These are phyloP conservation scores for Streptanthus diversifolius DNA, from an alignment of 345 rosid genomes.

Conservation along the genomic window DNA sequence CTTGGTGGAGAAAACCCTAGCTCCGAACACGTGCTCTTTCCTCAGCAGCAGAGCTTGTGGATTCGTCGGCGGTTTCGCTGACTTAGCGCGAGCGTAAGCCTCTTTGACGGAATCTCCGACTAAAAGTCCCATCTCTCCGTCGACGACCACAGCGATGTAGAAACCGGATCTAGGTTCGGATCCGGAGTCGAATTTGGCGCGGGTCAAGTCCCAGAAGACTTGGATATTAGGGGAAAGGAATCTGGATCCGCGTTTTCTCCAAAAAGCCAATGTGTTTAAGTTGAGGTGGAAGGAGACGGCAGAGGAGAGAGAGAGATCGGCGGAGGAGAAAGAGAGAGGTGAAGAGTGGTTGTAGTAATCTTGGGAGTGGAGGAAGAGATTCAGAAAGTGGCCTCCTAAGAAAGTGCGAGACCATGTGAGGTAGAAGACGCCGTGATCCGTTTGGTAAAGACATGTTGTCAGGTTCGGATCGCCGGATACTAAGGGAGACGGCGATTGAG, in stretches of 20 bases:
- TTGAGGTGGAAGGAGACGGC: conserved; percentile 63
- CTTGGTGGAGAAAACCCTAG: conserved; percentile 54
- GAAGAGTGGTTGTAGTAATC: conserved; percentile 36
- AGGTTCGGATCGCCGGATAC: conserved; percentile 58
- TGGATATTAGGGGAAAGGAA: conserved; percentile 42
- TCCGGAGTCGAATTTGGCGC: conserved; percentile 75
- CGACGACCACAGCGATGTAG: conserved; percentile 70
- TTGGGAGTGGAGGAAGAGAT: conserved; percentile 62
- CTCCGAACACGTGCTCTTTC: conserved; percentile 76
- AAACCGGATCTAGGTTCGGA: conserved; percentile 80
- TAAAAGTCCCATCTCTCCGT: conserved; percentile 60
- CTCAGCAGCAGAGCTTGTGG: conserved; percentile 59
- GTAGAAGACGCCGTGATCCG: conserved; percentile 72
- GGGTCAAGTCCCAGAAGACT: conserved; percentile 75
- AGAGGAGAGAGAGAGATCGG: conserved; percentile 45
- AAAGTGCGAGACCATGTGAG: conserved; percentile 79
- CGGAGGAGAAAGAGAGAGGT: conserved; percentile 41
- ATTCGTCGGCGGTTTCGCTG: conserved; percentile 31
- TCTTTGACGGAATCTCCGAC: conserved; percentile 67
- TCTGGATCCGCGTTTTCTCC: conserved; percentile 78
- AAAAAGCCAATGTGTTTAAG: conserved; percentile 63
- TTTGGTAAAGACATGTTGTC: conserved; percentile 69
- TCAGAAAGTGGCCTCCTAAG: conserved; percentile 82
- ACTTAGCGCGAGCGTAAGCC: conserved; percentile 56
- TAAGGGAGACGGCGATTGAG: conserved; percentile 42